These are phyloP conservation scores for Peniophora sp. DNA, from an alignment of 1,284 basidiomycete genomes.

Conservation along the genomic window DNA sequence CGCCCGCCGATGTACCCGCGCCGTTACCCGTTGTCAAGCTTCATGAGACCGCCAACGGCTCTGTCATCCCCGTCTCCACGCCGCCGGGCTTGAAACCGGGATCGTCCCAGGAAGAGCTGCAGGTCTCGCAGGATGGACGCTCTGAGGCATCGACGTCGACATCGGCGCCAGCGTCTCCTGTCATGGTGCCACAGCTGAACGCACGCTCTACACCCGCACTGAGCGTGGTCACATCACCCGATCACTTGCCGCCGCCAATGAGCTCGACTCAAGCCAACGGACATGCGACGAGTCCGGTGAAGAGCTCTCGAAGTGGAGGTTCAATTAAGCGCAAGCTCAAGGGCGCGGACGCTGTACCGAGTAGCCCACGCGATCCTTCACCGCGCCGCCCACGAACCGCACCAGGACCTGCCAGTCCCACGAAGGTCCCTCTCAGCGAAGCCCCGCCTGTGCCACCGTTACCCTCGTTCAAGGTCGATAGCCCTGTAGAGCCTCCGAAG, in stretches of 20 bases:
- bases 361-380: slow-evolving; percentile 8
- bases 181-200: too few species aligned
- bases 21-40: slow-evolving; percentile 9
- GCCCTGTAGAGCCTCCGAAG: slow-evolving; percentile 22
- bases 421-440: background rate
- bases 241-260: slow-evolving; percentile 2
- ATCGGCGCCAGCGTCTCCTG: slow-evolving; percentile 10
- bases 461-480: slow-evolving; percentile 11
- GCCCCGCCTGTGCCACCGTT: slow-evolving; percentile 14
- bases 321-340: slow-evolving; percentile 1
- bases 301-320: slow-evolving; percentile 1
- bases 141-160: slow-evolving; percentile 9
- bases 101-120: background rate
- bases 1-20: slow-evolving; percentile 11
- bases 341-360: background rate
- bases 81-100: too few species aligned
- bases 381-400: slow-evolving; percentile 20
- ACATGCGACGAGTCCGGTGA: slow-evolving; percentile 4
- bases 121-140: background rate
- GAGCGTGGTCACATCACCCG: background rate
- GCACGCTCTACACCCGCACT: slow-evolving; percentile 8
- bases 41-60: slow-evolving; percentile 7
- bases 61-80: background rate
- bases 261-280: background rate
- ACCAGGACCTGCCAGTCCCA: slow-evolving; percentile 7